Conservation (phyloP, 2,329 filamentous ascomycete species). For the Clonostachys rosea region DNA sequence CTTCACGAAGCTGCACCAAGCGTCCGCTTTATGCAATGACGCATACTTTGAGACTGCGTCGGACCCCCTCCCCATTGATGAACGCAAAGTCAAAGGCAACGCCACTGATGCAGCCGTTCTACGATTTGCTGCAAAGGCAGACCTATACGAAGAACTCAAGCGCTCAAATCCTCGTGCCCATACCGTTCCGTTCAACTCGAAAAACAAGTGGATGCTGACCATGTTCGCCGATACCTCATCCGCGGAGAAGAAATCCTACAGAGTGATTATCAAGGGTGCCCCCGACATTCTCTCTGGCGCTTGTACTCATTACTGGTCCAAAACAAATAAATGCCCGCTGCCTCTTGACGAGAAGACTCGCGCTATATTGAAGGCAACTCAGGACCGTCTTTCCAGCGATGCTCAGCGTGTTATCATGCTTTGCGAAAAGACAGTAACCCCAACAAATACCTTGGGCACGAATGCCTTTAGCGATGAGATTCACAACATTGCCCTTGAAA, state of each 20-base stretch:
- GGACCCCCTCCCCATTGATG: constrained; percentile 21
- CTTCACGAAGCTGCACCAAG: constrained; percentile 15
- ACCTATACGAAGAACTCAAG: constrained; percentile 9
- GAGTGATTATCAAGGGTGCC: constrained; percentile 47
- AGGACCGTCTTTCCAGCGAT: constrained; percentile 31
- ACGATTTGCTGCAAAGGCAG: constrained; percentile 24
- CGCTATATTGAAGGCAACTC: constrained; percentile 24
- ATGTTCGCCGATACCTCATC: constrained; percentile 16
- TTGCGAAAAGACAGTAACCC: constrained; percentile 27
- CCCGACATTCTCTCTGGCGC: constrained; percentile 41
- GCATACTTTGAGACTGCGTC: constrained; percentile 32
- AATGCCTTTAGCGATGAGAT: constrained; percentile 48
- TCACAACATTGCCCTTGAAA: constrained; percentile 26
- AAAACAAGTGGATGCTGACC: constrained; percentile 45
- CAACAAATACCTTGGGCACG: constrained; percentile 20
- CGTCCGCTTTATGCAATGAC: constrained; percentile 33
- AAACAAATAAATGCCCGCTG: constrained; percentile 18
- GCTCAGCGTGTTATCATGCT: constrained; percentile 37
- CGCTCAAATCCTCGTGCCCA: constrained; percentile 19
- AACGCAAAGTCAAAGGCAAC: constrained; percentile 31
- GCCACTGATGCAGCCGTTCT: constrained; percentile 37
- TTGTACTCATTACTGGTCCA: constrained; percentile 27
- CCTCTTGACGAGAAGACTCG: constrained; percentile 24
- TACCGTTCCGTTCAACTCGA: constrained; percentile 43
- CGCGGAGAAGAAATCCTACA: constrained; percentile 19